Percentiles rank a stretch among this genome's conserved stretches.
These are phyloP conservation scores for Aspergillus sp. DNA, from an alignment of 2,329 filamentous ascomycete species.

Conservation along the genomic window DNA sequence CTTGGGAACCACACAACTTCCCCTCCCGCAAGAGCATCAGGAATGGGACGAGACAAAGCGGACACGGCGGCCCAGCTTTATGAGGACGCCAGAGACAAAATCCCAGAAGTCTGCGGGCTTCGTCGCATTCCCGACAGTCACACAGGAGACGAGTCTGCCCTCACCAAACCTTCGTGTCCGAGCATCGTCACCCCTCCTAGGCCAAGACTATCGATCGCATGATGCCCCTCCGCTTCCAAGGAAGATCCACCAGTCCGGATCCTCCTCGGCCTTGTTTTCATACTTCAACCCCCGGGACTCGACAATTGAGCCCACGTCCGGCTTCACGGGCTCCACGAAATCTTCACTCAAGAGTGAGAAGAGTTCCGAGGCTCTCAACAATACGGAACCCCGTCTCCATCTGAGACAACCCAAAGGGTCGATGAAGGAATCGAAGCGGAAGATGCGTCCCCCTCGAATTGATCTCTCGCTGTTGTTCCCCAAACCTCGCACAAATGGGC, in stretches of 20 bases:
- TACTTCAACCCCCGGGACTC: conserved; percentile 46
- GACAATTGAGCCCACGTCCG: conserved; percentile 30
- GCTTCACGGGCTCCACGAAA: conserved; percentile 16
- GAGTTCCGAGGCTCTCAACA: conserved; percentile 14
- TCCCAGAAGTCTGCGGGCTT: conserved; percentile 22
- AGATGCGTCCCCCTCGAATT: conserved; percentile 38
- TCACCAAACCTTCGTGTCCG: conserved; percentile 36
- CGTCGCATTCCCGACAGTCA: conserved; percentile 24
- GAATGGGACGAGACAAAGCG: conserved; percentile 23
- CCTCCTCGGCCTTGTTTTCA: conserved; percentile 46
- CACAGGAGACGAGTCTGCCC: conserved; percentile 17
- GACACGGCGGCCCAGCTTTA: conserved; percentile 35
- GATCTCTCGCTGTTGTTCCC: conserved; percentile 44
- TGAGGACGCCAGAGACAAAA: conserved; percentile 40
- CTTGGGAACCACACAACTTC: conserved; percentile 27
- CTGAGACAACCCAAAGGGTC: conserved; percentile 21
- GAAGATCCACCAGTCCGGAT: conserved; percentile 39
- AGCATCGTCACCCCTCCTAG: conserved; percentile 47
- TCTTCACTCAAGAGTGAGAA: conserved; percentile 1
- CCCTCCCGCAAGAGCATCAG: conserved; percentile 20
- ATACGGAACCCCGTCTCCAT: conserved; percentile 19
- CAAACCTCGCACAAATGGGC: conserved; percentile 31
- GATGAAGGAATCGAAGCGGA: conserved; percentile 36
- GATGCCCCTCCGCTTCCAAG: conserved; percentile 33
- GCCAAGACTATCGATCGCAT: conserved; percentile 34